Base-by-base conservation (phyloP, 768 basidiomycete species). In the Ramaria sp. region DNA sequence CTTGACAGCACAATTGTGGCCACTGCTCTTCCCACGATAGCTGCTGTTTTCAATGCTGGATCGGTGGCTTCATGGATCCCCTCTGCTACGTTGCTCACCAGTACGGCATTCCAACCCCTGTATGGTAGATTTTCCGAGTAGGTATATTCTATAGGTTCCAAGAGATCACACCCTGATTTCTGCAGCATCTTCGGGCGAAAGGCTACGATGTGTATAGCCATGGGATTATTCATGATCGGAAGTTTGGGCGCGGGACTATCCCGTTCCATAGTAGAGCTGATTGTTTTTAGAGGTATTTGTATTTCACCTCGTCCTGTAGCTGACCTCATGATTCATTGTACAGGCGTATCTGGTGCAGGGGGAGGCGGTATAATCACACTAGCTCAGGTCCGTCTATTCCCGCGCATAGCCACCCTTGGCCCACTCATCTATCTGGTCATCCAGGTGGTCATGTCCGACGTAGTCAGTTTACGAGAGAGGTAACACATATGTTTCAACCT, bases 1-100 rank as follows among this genome's bases (percentile, higher is more conserved):
- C 69, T 86, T 0, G 86, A 88, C 65, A 82, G 84, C 9, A 86
- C 86, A 11, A 82, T 87, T 49, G 80, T 87, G 9, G 83, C 84
- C 0, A 88, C 86, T 0, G 82, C 85, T 1, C 70, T 89, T n/a
- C 84, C 86, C 0, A 85, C 81, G 0, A 80, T 90, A 46, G 81
- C 85, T 4, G 63, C 75, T 20, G 75, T 77, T 3, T 88, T 88
- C 68, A 73, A 82, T 53, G 81, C 85, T 0, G 80, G 83, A 4
- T 75, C 80, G 4, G 74, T 83, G 27, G 70, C 75, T 24, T 82
- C 81, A 4, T 88, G 84, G 86, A 83, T 88, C 2, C 86, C 84
- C 0, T 84, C 84, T 0, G 78, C 79, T 0, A 88, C 87, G 62
- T 75, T 89, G 33, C 70, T 86, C 49, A 86, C 84, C 0, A 80